Evolutionary conservation across 371 early-diverging fungal genomes (phyloP).

Genomic region (Rhizopus microsporus): DNA sequence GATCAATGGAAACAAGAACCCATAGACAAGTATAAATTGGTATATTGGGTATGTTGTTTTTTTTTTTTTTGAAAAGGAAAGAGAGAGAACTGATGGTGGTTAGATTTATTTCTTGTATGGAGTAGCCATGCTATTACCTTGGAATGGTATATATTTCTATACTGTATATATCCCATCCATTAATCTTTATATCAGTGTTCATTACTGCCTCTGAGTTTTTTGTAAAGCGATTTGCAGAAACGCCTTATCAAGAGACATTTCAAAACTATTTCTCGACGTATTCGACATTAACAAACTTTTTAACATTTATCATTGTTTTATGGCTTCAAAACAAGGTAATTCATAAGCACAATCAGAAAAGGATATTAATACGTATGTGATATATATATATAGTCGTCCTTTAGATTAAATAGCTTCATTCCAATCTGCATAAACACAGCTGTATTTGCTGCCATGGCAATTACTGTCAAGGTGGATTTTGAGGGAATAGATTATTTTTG

Average conservation of each 20-base stretch:
- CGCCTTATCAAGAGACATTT: constrained; percentile 64
- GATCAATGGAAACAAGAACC: constrained; percentile 12
- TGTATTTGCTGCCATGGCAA: constrained; percentile 38
- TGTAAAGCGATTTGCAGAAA: constrained; percentile 59
- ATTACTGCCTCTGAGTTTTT: constrained; percentile 80
- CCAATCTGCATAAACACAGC: constrained; percentile 36
- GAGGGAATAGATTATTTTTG: constrained; percentile 57
- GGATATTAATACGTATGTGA: not conserved
- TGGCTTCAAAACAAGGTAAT: constrained; percentile 64
- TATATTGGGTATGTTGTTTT: constrained; percentile 24
- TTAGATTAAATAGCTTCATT: constrained; percentile 26
- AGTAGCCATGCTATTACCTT: constrained; percentile 74
- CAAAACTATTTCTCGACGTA: constrained; percentile 77
- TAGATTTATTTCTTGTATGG: constrained; percentile 72
- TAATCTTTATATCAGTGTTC: constrained; percentile 48
- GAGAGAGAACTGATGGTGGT: not conserved
- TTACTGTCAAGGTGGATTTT: constrained; percentile 31
- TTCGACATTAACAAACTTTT: constrained; percentile 63
- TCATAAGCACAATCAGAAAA: not conserved
- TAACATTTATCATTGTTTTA: constrained; percentile 57
- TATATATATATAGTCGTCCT: constrained; percentile 16
- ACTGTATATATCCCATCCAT: no score
- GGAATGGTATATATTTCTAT: constrained; percentile 64
- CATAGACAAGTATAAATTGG: constrained; percentile 22
- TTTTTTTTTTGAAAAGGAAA: not conserved